A percentile compares a stretch with the other conserved stretches of the same genome.
These are phyloP conservation scores for Halenospora varia DNA, from an alignment of 495 filamentous ascomycete species.

Conservation along the genomic window DNA sequence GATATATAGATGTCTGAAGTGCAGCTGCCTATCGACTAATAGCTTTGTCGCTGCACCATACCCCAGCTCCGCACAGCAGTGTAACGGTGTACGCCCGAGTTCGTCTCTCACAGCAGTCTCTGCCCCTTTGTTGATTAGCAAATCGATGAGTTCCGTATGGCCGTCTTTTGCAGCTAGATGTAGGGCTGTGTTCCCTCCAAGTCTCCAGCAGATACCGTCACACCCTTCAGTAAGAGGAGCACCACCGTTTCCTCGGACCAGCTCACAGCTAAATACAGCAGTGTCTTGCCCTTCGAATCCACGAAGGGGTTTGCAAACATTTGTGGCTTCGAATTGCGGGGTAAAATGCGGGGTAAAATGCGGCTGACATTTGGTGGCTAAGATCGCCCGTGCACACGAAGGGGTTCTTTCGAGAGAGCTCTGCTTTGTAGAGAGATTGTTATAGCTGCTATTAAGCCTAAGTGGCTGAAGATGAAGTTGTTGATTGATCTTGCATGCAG, in stretches of 20 bases:
- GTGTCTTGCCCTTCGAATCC: constrained; percentile 4
- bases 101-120: constrained; percentile 1
- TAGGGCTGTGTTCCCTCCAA: not conserved
- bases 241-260: constrained; percentile 2
- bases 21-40: constrained; percentile 6
- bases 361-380: too few relatives aligned
- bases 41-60: constrained; percentile 10
- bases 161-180: constrained; percentile 7
- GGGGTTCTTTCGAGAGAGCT: too few relatives aligned
- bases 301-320: too few relatives aligned
- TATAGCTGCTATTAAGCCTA: too few relatives aligned
- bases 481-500: too few relatives aligned
- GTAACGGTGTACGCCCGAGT: constrained; percentile 6
- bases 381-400: too few relatives aligned
- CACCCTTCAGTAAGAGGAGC: not conserved
- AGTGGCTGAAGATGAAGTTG: too few relatives aligned
- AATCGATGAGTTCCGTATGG: constrained; percentile 1
- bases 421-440: too few relatives aligned
- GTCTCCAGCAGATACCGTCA: constrained; percentile 6
- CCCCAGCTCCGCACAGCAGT: constrained; percentile 6
- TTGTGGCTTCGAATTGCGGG: too few relatives aligned
- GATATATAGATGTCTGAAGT: too few relatives aligned
- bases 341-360: too few relatives aligned
- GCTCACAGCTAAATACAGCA: constrained; percentile 7
- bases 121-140: constrained; percentile 7